A percentile compares a stretch with the other conserved stretches of the same genome.
These are phyloP conservation scores for Stephanodiscus triporus DNA, from an alignment of 108 stramenopile genomes.

Conservation along the genomic window DNA sequence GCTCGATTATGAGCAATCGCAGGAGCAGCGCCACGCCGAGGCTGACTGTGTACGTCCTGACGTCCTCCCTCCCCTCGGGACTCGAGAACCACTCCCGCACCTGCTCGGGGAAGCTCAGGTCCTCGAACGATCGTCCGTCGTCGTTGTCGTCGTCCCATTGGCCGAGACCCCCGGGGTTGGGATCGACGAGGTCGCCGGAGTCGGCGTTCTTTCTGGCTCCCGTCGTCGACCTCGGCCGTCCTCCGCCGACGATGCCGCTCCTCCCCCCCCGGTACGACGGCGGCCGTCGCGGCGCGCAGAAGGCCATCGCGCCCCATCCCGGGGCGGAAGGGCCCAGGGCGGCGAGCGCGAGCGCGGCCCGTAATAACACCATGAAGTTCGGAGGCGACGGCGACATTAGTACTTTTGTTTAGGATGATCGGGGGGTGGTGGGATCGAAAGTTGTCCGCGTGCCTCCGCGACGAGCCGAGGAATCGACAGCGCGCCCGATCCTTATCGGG, in stretches of 20 bases:
- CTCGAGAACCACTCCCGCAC: constrained; percentile 46
- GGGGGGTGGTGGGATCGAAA: neutral
- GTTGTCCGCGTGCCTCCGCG: no score
- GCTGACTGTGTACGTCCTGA: constrained; percentile 80
- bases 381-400: neutral
- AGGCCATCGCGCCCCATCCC: neutral
- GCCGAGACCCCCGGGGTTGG: constrained; percentile 46
- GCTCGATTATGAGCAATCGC: constrained; percentile 88
- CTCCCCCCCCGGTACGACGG: neutral
- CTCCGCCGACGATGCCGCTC: neutral
- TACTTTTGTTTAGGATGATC: neutral
- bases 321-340: neutral
- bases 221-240: constrained; percentile 9
- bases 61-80: constrained; percentile 77
- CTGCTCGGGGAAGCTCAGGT: constrained; percentile 43
- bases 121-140: constrained; percentile 29
- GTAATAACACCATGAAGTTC: neutral
- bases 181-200: constrained; percentile 16
- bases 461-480: no score
- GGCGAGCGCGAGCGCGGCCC: constrained; percentile 3
- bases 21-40: constrained; percentile 72
- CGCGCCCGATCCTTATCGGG: no score
- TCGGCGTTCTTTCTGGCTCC: constrained; percentile 1
- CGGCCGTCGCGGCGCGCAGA: constrained; percentile 3
- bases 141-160: constrained; percentile 42